Conservation (phyloP, 2,329 filamentous ascomycete genomes). For the Amesomyces nigricolor region DNA sequence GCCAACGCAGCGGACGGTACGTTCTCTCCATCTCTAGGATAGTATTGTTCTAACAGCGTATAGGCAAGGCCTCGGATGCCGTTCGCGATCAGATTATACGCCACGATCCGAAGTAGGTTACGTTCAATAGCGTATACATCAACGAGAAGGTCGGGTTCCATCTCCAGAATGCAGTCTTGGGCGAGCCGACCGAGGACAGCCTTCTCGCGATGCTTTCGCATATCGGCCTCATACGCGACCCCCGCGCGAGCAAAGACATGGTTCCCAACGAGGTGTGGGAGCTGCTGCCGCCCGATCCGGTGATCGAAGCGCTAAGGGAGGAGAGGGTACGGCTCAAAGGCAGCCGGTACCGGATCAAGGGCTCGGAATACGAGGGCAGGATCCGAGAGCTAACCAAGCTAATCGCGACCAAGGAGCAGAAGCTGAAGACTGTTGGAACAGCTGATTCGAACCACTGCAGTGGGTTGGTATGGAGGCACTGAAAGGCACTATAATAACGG, state of each 20-base stretch:
- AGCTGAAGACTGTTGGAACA: too few relatives aligned
- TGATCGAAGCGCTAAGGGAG: slow-evolving; percentile 26
- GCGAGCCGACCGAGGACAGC: slow-evolving; percentile 22
- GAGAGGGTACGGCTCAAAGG: slow-evolving; percentile 25
- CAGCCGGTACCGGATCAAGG: slow-evolving; percentile 26
- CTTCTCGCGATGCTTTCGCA: slow-evolving; percentile 24
- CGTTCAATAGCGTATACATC: slow-evolving; percentile 29
- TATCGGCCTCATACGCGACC: slow-evolving; percentile 29
- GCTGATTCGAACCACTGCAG: too few relatives aligned
- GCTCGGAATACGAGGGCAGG: slow-evolving; percentile 22
- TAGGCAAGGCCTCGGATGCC: slow-evolving; percentile 26
- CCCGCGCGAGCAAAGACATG: slow-evolving; percentile 27
- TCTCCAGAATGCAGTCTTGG: slow-evolving; percentile 29
- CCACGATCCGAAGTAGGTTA: slow-evolving; percentile 27
- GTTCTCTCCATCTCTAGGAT: not conserved
- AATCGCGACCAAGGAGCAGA: slow-evolving; percentile 24
- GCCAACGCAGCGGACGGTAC: slow-evolving; percentile 25
- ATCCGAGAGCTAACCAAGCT: slow-evolving; percentile 25
- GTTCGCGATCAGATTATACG: slow-evolving; percentile 28
- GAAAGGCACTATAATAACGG: too few relatives aligned
- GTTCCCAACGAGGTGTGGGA: slow-evolving; percentile 29
- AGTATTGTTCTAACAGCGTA: not conserved
- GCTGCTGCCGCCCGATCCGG: slow-evolving; percentile 23
- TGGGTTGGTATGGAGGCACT: too few relatives aligned
- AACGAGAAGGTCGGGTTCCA: slow-evolving; percentile 29